Evolutionary conservation across 202 grass and related monocot species (phyloP).

Genomic region (Musa balbisiana): DNA sequence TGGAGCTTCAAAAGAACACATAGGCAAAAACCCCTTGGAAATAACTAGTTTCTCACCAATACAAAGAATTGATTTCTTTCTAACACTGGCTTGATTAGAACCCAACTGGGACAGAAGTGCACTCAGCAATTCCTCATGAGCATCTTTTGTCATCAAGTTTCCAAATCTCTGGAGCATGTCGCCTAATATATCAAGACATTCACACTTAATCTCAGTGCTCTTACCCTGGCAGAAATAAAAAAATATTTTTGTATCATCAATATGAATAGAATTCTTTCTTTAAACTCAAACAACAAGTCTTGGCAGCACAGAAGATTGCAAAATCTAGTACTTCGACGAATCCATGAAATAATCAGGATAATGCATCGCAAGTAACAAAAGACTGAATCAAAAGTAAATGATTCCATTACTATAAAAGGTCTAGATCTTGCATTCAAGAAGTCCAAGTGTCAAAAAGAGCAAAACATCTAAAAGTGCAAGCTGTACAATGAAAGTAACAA

Average conservation of each 20-base stretch:
- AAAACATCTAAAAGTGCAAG: too few species aligned
- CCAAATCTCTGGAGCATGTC: conserved; percentile 92
- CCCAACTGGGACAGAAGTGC: conserved; percentile 66
- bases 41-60: conserved; percentile 47
- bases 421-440: too few species aligned
- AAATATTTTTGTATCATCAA: neutral
- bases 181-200: conserved; percentile 92
- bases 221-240: conserved; percentile 43
- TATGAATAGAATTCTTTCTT: too few species aligned
- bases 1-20: neutral
- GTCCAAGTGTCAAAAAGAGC: too few species aligned
- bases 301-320: too few species aligned
- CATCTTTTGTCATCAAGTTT: conserved; percentile 65
- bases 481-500: too few species aligned
- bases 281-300: too few species aligned
- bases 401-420: neutral
- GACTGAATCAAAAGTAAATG: neutral
- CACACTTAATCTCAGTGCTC: conserved; percentile 86
- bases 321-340: too few species aligned
- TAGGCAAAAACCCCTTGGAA: neutral
- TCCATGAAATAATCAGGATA: too few species aligned
- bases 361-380: neutral
- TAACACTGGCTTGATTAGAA: conserved; percentile 81
- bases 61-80: conserved; percentile 90
- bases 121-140: conserved; percentile 60